A percentile compares a stretch with the other conserved stretches of the same genome.
Evolutionary conservation across 176 grass and related monocot genomes (phyloP).

Genomic region (Oryza meridionalis): DNA sequence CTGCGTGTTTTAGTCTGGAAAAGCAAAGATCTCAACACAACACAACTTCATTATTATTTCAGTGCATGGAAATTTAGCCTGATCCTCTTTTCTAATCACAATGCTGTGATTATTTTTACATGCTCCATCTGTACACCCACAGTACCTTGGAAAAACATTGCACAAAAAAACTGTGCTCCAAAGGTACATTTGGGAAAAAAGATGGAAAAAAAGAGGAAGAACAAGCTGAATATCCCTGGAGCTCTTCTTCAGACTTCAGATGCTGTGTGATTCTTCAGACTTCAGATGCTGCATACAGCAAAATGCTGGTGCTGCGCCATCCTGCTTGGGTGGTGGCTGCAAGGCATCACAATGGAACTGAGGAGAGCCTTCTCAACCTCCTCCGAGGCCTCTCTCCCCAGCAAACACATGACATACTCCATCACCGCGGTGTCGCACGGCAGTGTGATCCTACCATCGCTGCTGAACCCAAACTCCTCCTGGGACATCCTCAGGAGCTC

Average conservation of each 20-base stretch:
- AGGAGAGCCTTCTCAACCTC: constrained; percentile 69
- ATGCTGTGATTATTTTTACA: constrained; percentile 45
- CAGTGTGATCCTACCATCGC: constrained; percentile 59
- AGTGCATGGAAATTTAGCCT: constrained; percentile 2
- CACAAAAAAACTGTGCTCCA: constrained; percentile 52
- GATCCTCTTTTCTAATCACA: constrained; percentile 43
- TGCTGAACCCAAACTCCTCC: constrained; percentile 62
- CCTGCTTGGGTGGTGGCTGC: constrained; percentile 33
- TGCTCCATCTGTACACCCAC: constrained; percentile 44
- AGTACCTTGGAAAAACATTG: constrained; percentile 49
- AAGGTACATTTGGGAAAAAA: constrained; percentile 41
- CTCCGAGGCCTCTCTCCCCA: constrained; percentile 55
- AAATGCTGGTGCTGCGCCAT: constrained; percentile 39
- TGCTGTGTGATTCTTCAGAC: constrained; percentile 16
- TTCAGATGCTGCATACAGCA: constrained; percentile 46
- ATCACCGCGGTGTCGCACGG: constrained; percentile 60
- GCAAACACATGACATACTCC: constrained; percentile 64
- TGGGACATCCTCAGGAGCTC: constrained; percentile 62
- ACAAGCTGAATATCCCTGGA: constrained; percentile 3
- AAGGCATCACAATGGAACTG: constrained; percentile 55
- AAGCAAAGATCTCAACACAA: background rate
- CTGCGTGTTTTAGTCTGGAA: background rate
- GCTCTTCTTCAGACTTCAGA: constrained; percentile 28
- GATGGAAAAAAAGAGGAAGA: constrained; percentile 25
- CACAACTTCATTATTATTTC: background rate